phyloP scores from a whole-genome alignment of 139 green algal species.

The Nannochloris sp. region DNA sequence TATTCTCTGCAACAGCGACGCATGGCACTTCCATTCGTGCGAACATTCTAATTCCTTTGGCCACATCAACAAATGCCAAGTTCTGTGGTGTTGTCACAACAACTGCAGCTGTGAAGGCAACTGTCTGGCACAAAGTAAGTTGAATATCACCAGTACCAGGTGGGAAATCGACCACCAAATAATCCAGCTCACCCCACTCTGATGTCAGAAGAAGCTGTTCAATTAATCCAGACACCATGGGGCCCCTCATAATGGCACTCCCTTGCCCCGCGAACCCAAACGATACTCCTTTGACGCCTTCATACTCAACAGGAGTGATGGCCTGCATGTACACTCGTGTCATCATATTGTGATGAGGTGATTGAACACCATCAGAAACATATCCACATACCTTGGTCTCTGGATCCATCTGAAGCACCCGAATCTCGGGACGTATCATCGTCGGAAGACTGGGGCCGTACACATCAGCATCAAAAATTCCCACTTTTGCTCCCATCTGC shows the following conservation, averaged over 20 bases:
- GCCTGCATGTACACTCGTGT: conserved; percentile 7
- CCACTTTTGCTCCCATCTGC: conserved; percentile 89
- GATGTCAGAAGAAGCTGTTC: conserved; percentile 89
- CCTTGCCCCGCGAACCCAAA: conserved; percentile 96
- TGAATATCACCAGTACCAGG: conserved; percentile 98
- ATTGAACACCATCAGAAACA: background rate
- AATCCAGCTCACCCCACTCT: conserved; percentile 95
- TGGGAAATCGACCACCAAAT: conserved; percentile 96
- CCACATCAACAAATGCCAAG: conserved; percentile 97
- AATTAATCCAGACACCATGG: conserved; percentile 94
- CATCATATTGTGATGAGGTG: no score
- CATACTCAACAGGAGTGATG: conserved; percentile 83
- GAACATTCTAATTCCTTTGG: conserved; percentile 99
- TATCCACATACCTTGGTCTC: conserved; percentile 37
- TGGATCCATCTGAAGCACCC: conserved; percentile 71
- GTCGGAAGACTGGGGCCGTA: conserved; percentile 93
- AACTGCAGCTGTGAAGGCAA: conserved; percentile 88
- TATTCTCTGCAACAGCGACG: conserved; percentile 98
- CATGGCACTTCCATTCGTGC: conserved; percentile 86
- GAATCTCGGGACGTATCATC: conserved; percentile 81
- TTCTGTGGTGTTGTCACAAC: conserved; percentile 98
- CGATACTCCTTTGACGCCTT: conserved; percentile 93
- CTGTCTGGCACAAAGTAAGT: conserved; percentile 90
- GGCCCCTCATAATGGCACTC: conserved; percentile 93
- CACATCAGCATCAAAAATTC: conserved; percentile 97